Evolutionary conservation across 768 basidiomycete genomes (phyloP).

Genomic region (Rhizopogon salebrosus): DNA sequence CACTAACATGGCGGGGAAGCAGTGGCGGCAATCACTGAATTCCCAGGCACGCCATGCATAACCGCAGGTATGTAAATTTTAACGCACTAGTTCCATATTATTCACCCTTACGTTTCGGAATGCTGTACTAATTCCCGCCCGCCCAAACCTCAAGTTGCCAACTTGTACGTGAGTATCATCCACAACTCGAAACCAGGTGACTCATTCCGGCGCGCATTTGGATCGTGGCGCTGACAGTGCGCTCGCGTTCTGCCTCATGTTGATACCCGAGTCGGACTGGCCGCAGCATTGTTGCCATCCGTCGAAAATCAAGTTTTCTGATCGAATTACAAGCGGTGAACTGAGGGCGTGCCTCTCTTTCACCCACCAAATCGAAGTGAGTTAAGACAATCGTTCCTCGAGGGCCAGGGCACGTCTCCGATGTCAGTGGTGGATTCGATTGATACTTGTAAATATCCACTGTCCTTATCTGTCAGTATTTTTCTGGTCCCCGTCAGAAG

Average conservation of each 20-base stretch:
- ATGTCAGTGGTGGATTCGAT: neutral
- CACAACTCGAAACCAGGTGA: neutral
- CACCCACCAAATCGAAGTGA: no score
- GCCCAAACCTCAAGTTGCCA: no score
- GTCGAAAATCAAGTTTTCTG: neutral
- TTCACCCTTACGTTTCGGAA: no score
- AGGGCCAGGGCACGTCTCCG: neutral
- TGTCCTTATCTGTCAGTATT: neutral
- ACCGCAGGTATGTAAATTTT: no score
- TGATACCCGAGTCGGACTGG: neutral
- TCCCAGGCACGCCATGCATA: no score
- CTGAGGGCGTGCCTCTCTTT: neutral
- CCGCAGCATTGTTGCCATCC: neutral
- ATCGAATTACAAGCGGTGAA: neutral
- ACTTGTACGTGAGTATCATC: no score
- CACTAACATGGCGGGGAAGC: no score
- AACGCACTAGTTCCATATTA: no score
- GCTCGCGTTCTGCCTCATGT: neutral
- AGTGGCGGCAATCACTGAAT: no score
- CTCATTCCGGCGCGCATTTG: neutral
- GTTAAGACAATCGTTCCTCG: no score
- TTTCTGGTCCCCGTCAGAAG: neutral
- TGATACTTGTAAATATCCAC: neutral
- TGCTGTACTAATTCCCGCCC: no score
- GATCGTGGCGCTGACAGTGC: neutral